Conservation (phyloP, 148 eudicot species). For the Rhododendron williamsianum region DNA sequence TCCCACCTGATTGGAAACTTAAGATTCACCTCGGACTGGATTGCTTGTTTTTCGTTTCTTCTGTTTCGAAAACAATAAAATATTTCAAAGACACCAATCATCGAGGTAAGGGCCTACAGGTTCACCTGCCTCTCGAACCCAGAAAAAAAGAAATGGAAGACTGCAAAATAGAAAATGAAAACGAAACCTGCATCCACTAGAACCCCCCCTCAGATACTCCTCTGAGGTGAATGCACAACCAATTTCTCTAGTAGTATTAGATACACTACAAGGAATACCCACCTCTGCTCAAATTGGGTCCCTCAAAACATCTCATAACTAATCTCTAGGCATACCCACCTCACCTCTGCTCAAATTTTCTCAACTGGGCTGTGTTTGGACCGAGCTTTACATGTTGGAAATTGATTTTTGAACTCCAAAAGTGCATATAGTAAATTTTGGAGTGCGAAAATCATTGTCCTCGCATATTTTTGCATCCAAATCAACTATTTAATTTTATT, state of each 20-base stretch:
- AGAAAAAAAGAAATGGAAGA: neutral
- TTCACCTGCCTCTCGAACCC: neutral
- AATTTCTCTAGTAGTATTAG: neutral
- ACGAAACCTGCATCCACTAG: neutral
- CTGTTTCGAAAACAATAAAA: neutral
- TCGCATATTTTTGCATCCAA: neutral
- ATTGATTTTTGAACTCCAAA: too few relatives aligned
- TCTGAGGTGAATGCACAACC: neutral
- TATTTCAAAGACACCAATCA: neutral
- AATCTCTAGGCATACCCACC: neutral
- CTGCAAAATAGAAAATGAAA: neutral
- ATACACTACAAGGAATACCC: neutral
- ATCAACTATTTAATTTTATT: neutral
- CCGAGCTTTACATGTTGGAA: neutral
- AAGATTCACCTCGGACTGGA: neutral
- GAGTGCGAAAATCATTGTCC: neutral
- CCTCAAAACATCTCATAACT: neutral
- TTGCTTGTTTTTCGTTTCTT: neutral
- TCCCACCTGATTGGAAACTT: neutral
- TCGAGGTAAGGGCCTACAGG: neutral
- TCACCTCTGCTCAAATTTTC: neutral
- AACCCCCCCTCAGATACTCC: neutral
- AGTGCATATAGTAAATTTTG: too few relatives aligned
- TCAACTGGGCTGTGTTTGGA: neutral
- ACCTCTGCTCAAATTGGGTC: neutral